Evolutionary conservation across 345 rosid species (phyloP), one percentile per base, ranked within the genome.

Genomic region (Adansonia digitata): DNA sequence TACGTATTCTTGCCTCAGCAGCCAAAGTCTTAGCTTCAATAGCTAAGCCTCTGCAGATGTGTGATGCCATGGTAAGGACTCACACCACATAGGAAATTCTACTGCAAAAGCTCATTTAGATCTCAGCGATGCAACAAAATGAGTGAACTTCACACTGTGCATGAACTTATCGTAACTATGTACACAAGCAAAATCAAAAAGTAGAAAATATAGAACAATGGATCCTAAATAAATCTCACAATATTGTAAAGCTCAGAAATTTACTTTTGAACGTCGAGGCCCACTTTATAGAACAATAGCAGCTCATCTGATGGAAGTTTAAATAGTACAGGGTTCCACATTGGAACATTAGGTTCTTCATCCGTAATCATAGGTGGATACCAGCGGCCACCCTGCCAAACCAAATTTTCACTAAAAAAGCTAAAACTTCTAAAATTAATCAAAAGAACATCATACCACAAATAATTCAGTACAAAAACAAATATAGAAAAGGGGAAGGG

Each of bases 261-360:
- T 72, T 90, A 91, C 97, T 86, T 91, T 83, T 94, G 93, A 80
- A 94, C 87, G 61, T 94, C 94, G 81, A 86, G 92, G 73, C 98
- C 97, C 7, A 91, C 80, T 89, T 92, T 94, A 79, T 91, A 91
- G 85, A 94, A 92, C 77, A 94, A 74, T 76, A 94, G 78, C 77
- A 94, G 75, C 83, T 91, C 97, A 75, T 84, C 84, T 20, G 94
- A 87, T 43, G 92, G 88, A 81, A 92, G 86, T 72, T 86, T 92
- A 80, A 86, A 94, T 73, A 94, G 85, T 42, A 91, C 97, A 76
- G 98, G 98, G 77, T 92, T 94, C 92, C 93, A 92, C 98, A 92
- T 83, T 34, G 97, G 97, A 77, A 90, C 89, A 81, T 86, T 85
- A 53, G 84, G 86, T 79, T 92, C 82, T 86, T 94, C 91, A 76